phyloP scores from a whole-genome alignment of 2,329 filamentous ascomycete genomes.

The Hymenotorrendiella dingleyae region DNA sequence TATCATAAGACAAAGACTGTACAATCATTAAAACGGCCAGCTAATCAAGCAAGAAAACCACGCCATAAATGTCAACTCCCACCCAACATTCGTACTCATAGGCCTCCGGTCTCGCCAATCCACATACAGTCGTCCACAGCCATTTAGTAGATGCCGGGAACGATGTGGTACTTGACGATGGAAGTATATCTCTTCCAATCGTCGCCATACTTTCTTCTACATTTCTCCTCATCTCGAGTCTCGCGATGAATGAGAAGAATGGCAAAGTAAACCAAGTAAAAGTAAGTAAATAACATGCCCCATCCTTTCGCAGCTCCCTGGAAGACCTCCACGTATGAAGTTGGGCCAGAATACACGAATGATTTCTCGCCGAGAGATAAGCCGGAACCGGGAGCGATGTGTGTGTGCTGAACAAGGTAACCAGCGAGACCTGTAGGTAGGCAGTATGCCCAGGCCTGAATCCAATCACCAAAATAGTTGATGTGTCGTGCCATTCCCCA shows the following conservation, averaged over 20 bases:
- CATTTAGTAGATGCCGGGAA: slow-evolving; percentile 74
- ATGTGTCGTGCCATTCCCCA: slow-evolving; percentile 90
- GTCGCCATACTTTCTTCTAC: slow-evolving; percentile 80
- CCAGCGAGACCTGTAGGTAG: slow-evolving; percentile 81
- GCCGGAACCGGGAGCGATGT: slow-evolving; percentile 44
- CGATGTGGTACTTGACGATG: slow-evolving; percentile 63
- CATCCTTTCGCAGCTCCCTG: slow-evolving; percentile 71
- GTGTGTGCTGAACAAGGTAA: slow-evolving; percentile 59
- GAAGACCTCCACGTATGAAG: slow-evolving; percentile 58
- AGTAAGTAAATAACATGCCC: slow-evolving; percentile 87
- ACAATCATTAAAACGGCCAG: no score
- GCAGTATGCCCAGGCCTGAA: slow-evolving; percentile 86
- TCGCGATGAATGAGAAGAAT: slow-evolving; percentile 82
- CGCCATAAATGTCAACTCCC: no score
- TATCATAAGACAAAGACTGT: no score
- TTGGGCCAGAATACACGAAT: slow-evolving; percentile 43
- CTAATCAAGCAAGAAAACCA: no score
- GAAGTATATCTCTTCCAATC: slow-evolving; percentile 89
- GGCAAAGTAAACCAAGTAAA: slow-evolving; percentile 90
- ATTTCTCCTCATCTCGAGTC: slow-evolving; percentile 84
- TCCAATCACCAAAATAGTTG: slow-evolving; percentile 94
- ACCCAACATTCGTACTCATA: no score
- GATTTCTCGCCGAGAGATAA: slow-evolving; percentile 43
- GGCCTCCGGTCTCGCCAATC: no score
- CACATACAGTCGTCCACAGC: no score